A percentile compares a stretch with the other conserved stretches of the same genome.
phyloP scores from a whole-genome alignment of 495 filamentous ascomycete genomes.

The Tuber brumale region DNA sequence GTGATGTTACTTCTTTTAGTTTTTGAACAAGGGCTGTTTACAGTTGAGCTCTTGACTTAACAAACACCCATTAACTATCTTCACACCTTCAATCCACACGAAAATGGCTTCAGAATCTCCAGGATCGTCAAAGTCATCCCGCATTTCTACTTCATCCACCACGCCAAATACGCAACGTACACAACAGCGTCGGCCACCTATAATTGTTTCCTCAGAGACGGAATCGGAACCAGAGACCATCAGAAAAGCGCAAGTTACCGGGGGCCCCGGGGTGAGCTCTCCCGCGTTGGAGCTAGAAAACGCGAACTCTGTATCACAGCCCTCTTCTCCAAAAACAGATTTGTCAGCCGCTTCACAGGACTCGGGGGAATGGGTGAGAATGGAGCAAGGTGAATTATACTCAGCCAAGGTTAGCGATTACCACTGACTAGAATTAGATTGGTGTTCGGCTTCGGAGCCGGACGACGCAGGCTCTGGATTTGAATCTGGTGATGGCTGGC shows the following conservation, averaged over 20 bases:
- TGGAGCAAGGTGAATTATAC: background rate
- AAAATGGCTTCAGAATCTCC: conserved; percentile 1
- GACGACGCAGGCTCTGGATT: background rate
- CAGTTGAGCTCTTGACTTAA: background rate
- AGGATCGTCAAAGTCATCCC: background rate
- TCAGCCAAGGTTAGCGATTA: background rate
- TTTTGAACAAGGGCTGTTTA: background rate
- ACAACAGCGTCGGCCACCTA: conserved; percentile 29
- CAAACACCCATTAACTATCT: background rate
- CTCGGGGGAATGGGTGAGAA: background rate
- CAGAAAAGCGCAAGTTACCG: background rate
- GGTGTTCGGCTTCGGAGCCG: background rate
- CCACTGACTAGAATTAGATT: background rate
- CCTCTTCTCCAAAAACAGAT: background rate
- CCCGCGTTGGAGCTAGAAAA: background rate
- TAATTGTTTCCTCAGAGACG: conserved; percentile 28
- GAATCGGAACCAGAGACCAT: conserved; percentile 19
- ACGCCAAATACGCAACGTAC: background rate
- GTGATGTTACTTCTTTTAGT: background rate
- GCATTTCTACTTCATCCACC: background rate
- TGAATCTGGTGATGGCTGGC: background rate
- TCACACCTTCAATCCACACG: background rate
- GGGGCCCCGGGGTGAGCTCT: background rate
- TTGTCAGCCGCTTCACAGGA: background rate
- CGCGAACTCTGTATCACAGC: background rate